Evolutionary conservation across 257 asterid genomes (phyloP).

Genomic region (Nicotiana tomentosiformis): DNA sequence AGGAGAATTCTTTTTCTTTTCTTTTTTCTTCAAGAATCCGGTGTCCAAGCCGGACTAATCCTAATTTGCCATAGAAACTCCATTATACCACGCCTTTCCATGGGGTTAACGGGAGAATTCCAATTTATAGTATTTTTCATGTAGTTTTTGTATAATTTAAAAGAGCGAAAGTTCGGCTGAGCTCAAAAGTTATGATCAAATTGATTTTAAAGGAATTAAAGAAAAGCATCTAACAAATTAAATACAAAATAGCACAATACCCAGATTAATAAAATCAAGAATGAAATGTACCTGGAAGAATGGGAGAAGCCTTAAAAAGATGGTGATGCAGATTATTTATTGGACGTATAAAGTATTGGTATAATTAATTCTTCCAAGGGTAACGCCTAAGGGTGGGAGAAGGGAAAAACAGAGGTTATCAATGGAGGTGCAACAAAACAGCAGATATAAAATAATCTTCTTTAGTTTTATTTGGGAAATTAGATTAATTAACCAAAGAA

Average conservation of each 20-base stretch:
- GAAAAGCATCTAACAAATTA: background rate
- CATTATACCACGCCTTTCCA: background rate
- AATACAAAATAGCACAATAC: background rate
- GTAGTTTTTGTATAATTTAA: background rate
- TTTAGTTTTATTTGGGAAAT: too few relatives aligned
- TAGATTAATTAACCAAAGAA: too few relatives aligned
- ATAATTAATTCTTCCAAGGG: background rate
- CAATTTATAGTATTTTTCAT: background rate
- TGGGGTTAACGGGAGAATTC: background rate
- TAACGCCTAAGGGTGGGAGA: background rate
- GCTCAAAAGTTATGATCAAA: background rate
- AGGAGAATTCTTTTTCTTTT: background rate
- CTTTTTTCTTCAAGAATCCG: background rate
- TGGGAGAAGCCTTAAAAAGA: background rate
- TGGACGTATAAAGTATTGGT: background rate
- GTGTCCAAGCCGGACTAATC: background rate
- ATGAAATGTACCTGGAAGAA: conserved; percentile 1
- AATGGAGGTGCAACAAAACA: background rate
- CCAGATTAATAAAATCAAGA: background rate
- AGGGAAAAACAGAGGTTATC: background rate
- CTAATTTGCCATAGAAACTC: background rate
- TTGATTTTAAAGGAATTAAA: background rate
- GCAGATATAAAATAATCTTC: background rate
- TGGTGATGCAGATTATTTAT: background rate
- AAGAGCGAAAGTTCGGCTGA: background rate